phyloP scores from a whole-genome alignment of 2,329 filamentous ascomycete genomes.

The Nemania sp. region DNA sequence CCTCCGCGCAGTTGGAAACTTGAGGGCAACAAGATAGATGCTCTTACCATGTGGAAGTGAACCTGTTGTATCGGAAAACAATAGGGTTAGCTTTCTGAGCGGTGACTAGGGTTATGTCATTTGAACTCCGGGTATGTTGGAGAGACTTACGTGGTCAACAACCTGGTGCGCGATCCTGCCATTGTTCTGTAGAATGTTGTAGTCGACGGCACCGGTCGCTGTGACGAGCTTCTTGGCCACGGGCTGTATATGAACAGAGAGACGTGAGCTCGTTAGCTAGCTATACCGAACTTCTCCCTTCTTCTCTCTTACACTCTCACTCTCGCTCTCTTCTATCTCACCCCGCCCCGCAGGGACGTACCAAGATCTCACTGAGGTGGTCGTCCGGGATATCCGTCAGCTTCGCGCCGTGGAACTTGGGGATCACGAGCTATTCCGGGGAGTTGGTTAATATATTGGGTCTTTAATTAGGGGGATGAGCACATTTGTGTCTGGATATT shows the following conservation, averaged over 20 bases:
- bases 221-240: constrained; percentile 87
- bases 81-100: constrained; percentile 16
- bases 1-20: neutral
- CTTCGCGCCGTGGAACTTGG: constrained; percentile 93
- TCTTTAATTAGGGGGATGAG: neutral
- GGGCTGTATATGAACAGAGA: constrained; percentile 60
- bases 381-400: constrained; percentile 94
- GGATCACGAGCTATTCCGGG: constrained; percentile 83
- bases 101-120: neutral
- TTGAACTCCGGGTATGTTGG: neutral
- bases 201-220: constrained; percentile 81
- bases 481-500: neutral
- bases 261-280: constrained; percentile 12
- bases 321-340: neutral
- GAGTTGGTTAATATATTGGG: neutral
- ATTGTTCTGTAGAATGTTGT: constrained; percentile 98
- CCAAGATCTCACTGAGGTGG: constrained; percentile 82
- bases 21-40: constrained; percentile 7
- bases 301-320: neutral
- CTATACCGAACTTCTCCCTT: neutral
- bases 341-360: constrained; percentile 51
- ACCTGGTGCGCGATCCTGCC: constrained; percentile 90
- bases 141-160: constrained; percentile 82
- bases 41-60: constrained; percentile 89
- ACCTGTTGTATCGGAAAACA: constrained; percentile 64